A percentile compares a stretch with the other conserved stretches of the same genome.
These are phyloP conservation scores for Elsinoe ampelina DNA, from an alignment of 2,329 filamentous ascomycete species.

Conservation along the genomic window DNA sequence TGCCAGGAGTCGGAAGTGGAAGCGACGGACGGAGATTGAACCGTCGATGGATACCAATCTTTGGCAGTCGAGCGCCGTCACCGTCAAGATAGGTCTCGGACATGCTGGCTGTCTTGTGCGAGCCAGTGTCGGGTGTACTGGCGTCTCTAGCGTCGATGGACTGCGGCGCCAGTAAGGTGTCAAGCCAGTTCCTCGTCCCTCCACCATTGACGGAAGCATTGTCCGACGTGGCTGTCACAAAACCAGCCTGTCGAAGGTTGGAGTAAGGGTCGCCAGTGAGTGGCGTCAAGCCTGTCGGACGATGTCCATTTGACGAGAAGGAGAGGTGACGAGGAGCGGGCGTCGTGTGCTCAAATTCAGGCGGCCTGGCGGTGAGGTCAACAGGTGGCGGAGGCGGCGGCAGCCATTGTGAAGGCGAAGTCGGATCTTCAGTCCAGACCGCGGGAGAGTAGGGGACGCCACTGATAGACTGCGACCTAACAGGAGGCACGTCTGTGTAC, in stretches of 20 bases:
- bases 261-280: conserved; percentile 11
- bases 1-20: neutral
- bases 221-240: conserved; percentile 11
- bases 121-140: conserved; percentile 5
- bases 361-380: neutral
- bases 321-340: conserved; percentile 7
- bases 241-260: conserved; percentile 10
- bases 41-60: conserved; percentile 11
- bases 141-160: conserved; percentile 9
- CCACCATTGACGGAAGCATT: conserved; percentile 6
- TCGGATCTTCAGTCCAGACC: conserved; percentile 11
- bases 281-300: conserved; percentile 3
- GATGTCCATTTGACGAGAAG: conserved; percentile 7
- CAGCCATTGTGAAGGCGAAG: conserved; percentile 13
- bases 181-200: conserved; percentile 13
- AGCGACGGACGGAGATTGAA: conserved; percentile 12
- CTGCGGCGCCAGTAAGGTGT: conserved; percentile 8
- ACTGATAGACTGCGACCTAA: conserved; percentile 4
- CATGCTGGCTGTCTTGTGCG: conserved; percentile 10
- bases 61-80: conserved; percentile 20
- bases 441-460: conserved; percentile 9
- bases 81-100: conserved; percentile 23
- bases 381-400: conserved; percentile 8
- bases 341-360: neutral
- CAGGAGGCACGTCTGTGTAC: neutral